Evolutionary conservation across 805 yeast species (phyloP), one percentile per base, ranked within the genome.

Genomic region (Maudiozyma pseudohumilis): DNA sequence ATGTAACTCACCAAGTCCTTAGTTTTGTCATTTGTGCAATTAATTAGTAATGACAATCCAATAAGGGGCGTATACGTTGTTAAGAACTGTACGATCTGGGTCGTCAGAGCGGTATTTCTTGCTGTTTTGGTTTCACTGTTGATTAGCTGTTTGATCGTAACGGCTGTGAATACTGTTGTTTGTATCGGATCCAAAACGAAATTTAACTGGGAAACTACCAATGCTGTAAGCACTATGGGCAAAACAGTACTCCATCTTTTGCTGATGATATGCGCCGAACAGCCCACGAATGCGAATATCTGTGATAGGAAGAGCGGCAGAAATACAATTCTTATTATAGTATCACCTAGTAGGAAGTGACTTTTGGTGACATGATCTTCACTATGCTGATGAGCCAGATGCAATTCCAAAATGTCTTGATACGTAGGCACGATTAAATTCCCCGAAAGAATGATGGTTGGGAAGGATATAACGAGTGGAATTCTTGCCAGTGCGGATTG

Each of bases 371-470:
- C 18, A 28, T 28, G 31, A 12, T 11, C 16, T 17, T 16, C 18
- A 13, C 17, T 13, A 31, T 13, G 13, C 11, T 27, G 13, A 20
- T 27, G 18, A 18, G 20, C 11, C 16, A 21, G 11, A 16, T 30
- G 19, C 15, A 32, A 31, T n/a, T 38, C 40, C 12, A 34, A 11
- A 6, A 39, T 34, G 19, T 40, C 43, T 16, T 38, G 45, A 24
- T 35, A 39, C 9, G 50, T 31, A 10, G 40, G 47, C 28, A 55
- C 36, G 16, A 57, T 47, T 26, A 55, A 38, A 34, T 44, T 48
- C 40, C 52, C 47, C 22, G 62, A 52, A 26, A 59, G 40, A 9
- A 59, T 45, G 20, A 59, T 46, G 6, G 62, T 55, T 19, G 63
- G 61, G 39, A 49, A 54, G 23, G 60, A 50, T 13, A 59, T 45